phyloP scores from a whole-genome alignment of 2,329 filamentous ascomycete species.

The Fusarium torulosum region DNA sequence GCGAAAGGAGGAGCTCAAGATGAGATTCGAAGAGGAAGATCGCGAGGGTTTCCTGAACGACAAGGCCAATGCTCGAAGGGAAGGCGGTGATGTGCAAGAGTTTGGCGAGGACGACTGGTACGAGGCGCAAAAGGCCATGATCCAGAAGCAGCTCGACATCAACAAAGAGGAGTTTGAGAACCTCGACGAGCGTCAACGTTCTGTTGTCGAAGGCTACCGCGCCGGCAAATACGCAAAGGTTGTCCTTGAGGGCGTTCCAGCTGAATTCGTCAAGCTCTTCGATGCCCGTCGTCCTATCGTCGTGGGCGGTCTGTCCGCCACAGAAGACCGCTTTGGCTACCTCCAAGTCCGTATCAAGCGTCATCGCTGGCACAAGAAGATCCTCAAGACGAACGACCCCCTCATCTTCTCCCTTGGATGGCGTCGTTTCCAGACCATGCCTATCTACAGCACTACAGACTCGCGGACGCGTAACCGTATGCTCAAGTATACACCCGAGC shows the following conservation, averaged over 20 bases:
- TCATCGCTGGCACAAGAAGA: constrained; percentile 99
- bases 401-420: constrained; percentile 97
- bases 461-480: constrained; percentile 94
- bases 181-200: constrained; percentile 85
- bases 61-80: constrained; percentile 80
- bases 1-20: constrained; percentile 92
- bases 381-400: constrained; percentile 97
- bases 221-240: constrained; percentile 95
- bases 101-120: constrained; percentile 99
- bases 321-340: constrained; percentile 95
- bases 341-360: constrained; percentile 97
- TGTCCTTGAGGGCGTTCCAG: constrained; percentile 88
- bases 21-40: constrained; percentile 97
- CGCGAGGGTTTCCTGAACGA: constrained; percentile 95
- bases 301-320: constrained; percentile 90
- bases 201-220: constrained; percentile 88
- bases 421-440: constrained; percentile 92
- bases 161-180: constrained; percentile 93
- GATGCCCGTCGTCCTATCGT: constrained; percentile 85
- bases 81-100: constrained; percentile 77
- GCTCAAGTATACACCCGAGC: constrained; percentile 99
- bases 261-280: constrained; percentile 89
- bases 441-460: constrained; percentile 95
- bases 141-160: constrained; percentile 97
- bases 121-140: constrained; percentile 91